Evolutionary conservation across 2,329 filamentous ascomycete genomes (phyloP), one percentile per base, ranked within the genome.

Genomic region (Aspergillus brunneoviolaceus): DNA sequence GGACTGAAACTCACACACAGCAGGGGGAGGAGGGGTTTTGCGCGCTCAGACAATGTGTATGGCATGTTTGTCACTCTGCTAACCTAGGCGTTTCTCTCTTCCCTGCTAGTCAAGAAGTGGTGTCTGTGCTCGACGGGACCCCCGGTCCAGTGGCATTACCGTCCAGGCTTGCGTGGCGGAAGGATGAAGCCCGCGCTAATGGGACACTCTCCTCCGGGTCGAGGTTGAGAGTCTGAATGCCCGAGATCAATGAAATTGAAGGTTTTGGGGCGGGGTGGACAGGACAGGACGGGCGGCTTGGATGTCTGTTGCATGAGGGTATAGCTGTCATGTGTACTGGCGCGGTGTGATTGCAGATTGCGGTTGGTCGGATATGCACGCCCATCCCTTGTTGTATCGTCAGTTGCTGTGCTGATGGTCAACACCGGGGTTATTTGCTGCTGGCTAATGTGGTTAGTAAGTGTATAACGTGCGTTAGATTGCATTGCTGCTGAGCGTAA

Each of bases 121-220:
- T 35, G 53, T 55, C 53, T 23, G 53, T 55, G 53, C 53, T 55
- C 27, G 14, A 48, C 42, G 53, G 25, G 23, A 42, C 14, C 42
- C 53, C 53, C 53, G 42, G 53, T 31, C 53, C 53, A 55, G 53
- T 55, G 53, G 53, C 53, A 49, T 55, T 55, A 55, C 39, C 42
- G 48, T 27, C 42, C 25, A 47, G 51, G 39, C 53, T 55, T 55
- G 53, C 48, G 53, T 45, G 53, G 53, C 53, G 53, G 53, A 55
- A 47, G 53, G 48, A 25, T 23, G 31, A 55, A 45, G 42, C 42
- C 53, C 53, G 53, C 25, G 53, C 53, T 55, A 55, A 55, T 55
- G 53, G 27, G 53, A 29, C 29, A 42, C 39, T 42, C 39, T 42
- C 23, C 42, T 31, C 31, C 29, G 31, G 27, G 21, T 29, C 53